Percentiles rank a stretch among this genome's conserved stretches.
Conservation (phyloP, 495 filamentous ascomycete genomes). For the Hypoxylon fuscum region DNA sequence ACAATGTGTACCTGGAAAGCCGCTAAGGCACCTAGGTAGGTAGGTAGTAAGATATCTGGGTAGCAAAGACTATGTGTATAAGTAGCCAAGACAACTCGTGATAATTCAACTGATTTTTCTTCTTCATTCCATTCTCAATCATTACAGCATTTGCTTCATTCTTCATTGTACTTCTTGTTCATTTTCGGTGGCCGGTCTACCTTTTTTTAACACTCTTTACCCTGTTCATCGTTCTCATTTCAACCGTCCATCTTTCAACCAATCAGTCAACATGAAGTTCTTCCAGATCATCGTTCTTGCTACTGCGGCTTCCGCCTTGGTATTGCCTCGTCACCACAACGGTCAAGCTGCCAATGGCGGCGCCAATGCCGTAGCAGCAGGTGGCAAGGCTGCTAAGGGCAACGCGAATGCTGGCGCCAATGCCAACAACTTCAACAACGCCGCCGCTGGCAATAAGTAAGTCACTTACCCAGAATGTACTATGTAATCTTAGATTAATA, state of each 20-base stretch:
- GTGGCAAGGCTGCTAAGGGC: background rate
- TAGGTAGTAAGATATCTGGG: background rate
- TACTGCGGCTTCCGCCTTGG: conserved; percentile 39
- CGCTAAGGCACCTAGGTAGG: background rate
- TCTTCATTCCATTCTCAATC: conserved; percentile 31
- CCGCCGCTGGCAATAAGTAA: conserved; percentile 17
- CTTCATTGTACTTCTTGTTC: conserved; percentile 33
- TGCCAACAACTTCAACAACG: conserved; percentile 17
- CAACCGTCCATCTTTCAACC: conserved; percentile 4
- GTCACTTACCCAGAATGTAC: background rate
- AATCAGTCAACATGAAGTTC: conserved; percentile 42
- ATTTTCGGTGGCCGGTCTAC: conserved; percentile 35
- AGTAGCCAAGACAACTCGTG: conserved; percentile 24
- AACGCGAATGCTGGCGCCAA: background rate
- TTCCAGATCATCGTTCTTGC: conserved; percentile 40
- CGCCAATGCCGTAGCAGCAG: conserved; percentile 11
- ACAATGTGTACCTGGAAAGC: too few relatives aligned
- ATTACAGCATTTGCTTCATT: conserved; percentile 25
- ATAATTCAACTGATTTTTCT: conserved; percentile 20
- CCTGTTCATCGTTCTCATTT: conserved; percentile 17
- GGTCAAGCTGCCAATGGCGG: conserved; percentile 35
- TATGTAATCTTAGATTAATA: background rate
- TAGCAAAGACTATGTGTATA: conserved; percentile 17
- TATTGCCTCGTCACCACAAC: conserved; percentile 40
- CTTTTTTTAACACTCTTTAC: conserved; percentile 28